Evolutionary conservation across 441 rosid genomes (phyloP).

Genomic region (Gossypium davidsonii): DNA sequence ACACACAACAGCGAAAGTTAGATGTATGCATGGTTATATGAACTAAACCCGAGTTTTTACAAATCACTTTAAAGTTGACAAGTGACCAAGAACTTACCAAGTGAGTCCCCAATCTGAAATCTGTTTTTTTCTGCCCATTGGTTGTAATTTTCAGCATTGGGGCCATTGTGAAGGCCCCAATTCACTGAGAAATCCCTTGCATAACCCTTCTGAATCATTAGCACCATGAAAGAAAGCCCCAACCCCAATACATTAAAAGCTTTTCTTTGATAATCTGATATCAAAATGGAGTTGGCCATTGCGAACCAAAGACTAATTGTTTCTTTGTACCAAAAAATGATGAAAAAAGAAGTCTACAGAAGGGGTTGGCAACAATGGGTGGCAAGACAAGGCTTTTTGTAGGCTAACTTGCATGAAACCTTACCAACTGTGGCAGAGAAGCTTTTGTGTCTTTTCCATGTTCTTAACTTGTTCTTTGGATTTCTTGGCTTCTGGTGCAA

Average conservation of each 20-base stretch:
- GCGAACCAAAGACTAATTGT: neutral
- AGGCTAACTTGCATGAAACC: conserved; percentile 33
- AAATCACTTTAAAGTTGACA: neutral
- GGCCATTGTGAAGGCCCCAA: conserved; percentile 49
- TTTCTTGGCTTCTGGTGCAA: conserved; percentile 56
- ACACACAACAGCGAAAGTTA: neutral
- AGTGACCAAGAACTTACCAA: conserved; percentile 41
- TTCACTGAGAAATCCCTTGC: conserved; percentile 54
- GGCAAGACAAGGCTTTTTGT: conserved; percentile 35
- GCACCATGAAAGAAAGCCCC: conserved; percentile 29
- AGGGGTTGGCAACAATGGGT: no score
- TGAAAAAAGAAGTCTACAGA: no score
- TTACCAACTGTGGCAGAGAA: conserved; percentile 48
- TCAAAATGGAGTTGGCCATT: conserved; percentile 28
- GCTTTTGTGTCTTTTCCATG: conserved; percentile 45
- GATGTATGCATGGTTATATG: neutral
- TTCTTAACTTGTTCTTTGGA: conserved; percentile 22
- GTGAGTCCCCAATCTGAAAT: conserved; percentile 69
- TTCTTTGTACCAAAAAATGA: no score
- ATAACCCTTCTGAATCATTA: conserved; percentile 27
- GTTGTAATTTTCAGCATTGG: conserved; percentile 23
- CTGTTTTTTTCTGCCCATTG: conserved; percentile 75
- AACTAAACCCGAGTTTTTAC: neutral
- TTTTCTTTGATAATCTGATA: conserved; percentile 16
- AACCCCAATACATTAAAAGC: conserved; percentile 32